Evolutionary conservation across 202 grass and related monocot species (phyloP).

Genomic region (Digitaria exilis): DNA sequence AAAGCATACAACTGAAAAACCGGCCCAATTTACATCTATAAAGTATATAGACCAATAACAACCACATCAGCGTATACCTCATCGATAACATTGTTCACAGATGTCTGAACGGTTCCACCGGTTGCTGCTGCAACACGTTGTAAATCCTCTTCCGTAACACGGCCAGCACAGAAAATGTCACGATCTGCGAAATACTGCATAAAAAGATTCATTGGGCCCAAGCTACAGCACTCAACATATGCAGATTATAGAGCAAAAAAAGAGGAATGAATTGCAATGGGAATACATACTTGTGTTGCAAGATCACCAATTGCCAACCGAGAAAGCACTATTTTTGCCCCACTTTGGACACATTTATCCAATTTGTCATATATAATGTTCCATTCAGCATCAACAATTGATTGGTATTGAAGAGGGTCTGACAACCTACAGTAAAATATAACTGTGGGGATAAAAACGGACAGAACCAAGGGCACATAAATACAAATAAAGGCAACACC

Average conservation of each 20-base stretch:
- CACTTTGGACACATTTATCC: slow-evolving; percentile 93
- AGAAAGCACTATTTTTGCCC: slow-evolving; percentile 88
- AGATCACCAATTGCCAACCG: slow-evolving; percentile 92
- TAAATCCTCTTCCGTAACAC: slow-evolving; percentile 89
- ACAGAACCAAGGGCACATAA: not conserved
- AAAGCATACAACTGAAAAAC: not conserved
- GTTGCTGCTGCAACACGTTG: slow-evolving; percentile 87
- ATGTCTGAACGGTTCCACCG: slow-evolving; percentile 91
- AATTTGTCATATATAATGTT: slow-evolving; percentile 98
- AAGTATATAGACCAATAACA: not conserved
- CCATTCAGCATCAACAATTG: slow-evolving; percentile 98
- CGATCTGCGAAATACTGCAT: slow-evolving; percentile 90
- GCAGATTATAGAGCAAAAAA: not conserved
- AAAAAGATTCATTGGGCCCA: not conserved
- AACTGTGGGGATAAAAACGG: not conserved
- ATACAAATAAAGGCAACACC: not conserved
- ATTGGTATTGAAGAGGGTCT: slow-evolving; percentile 90
- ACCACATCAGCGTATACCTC: slow-evolving; percentile 52
- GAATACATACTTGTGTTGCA: slow-evolving; percentile 75
- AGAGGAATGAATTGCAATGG: not conserved
- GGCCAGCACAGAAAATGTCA: slow-evolving; percentile 98
- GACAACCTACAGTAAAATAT: slow-evolving; percentile 54
- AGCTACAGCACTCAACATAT: not conserved
- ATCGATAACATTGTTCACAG: slow-evolving; percentile 84
- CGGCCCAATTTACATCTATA: not conserved